Evolutionary conservation across 192 early-diverging fungal genomes (phyloP), one percentile per base, ranked within the genome.

Genomic region (Phycomyces blakesleeanus): DNA sequence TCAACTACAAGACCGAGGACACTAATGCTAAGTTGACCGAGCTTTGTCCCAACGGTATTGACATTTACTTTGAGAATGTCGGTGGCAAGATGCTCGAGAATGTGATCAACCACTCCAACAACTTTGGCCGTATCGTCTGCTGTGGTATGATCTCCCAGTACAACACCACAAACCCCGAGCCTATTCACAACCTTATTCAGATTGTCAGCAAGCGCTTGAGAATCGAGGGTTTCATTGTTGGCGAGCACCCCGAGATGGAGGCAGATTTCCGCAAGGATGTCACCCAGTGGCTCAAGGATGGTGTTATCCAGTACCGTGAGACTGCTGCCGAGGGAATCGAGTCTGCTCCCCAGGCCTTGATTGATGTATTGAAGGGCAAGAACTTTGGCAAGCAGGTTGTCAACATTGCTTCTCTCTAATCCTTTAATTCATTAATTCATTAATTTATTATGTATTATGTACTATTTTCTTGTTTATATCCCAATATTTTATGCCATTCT

Each of bases 1-100:
- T 97, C 81, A 97, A 97, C 81, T 97, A 97, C 87, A 97, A 94
- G 74, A 93, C 83, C 3, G 79, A 74, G 7, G 79, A 76, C n/a
- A 61, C 67, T 20, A 57, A 68, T 0, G 70, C 64, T 0, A 82
- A 79, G 18, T 83, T 96, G 20, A 76, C 59, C 37, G 67, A 84
- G 69, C 67, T 76, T 2, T 85, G 84, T 37, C 93, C 93, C 25
- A 71, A 90, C 10, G 93, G 94, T 41, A 82, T 96, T 55, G 93
- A 96, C 64, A 83, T 94, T 18, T 94, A 94, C 68, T 93, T 86
- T 74, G 91, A 95, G 55, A 83, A 90, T 47, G 90, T 94, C 24
- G 90, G 88, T 51, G 94, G 93, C 38, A 85, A 89, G 71, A 82
- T 81, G 58, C 78, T 96, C 9, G 92, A 95, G 16, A 81, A 80